Evolutionary conservation across 176 grass and related monocot genomes (phyloP).

Genomic region (Raddia guianensis): DNA sequence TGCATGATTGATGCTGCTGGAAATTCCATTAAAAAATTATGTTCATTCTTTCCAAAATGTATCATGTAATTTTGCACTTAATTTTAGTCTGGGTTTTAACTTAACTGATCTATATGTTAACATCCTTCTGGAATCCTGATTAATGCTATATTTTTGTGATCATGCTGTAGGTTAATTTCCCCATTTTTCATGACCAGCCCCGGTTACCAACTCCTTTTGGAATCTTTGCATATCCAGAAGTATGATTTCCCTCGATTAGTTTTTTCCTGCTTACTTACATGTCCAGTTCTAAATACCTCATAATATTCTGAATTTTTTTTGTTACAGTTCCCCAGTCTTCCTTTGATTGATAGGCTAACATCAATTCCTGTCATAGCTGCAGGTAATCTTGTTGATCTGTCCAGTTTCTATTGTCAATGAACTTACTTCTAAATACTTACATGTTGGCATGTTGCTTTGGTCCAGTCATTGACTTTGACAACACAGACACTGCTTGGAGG

Average conservation of each 20-base stretch:
- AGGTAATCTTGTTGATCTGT: too few relatives aligned
- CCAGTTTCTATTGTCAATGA: slow-evolving; percentile 20
- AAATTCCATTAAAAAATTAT: not conserved
- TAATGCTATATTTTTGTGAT: slow-evolving; percentile 24
- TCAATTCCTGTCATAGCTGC: too few relatives aligned
- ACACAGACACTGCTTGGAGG: slow-evolving; percentile 83
- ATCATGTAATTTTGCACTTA: slow-evolving; percentile 3
- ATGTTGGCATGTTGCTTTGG: slow-evolving; percentile 42
- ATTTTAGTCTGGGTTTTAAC: not conserved
- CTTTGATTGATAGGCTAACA: too few relatives aligned
- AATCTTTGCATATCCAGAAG: slow-evolving; percentile 75
- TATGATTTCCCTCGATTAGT: slow-evolving; percentile 37
- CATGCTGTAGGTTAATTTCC: slow-evolving; percentile 66
- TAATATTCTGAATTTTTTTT: too few relatives aligned
- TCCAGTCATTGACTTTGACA: slow-evolving; percentile 91
- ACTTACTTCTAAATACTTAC: slow-evolving; percentile 38
- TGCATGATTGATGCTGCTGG: not conserved
- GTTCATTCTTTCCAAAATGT: not conserved
- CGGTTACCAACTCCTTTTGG: slow-evolving; percentile 76
- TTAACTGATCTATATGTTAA: slow-evolving; percentile 6
- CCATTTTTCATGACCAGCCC: slow-evolving; percentile 74
- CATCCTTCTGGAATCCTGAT: not conserved
- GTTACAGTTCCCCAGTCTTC: too few relatives aligned
- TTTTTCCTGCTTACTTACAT: slow-evolving; percentile 28
- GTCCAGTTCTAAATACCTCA: slow-evolving; percentile 28